Percentiles rank a stretch among this genome's conserved stretches.
These are phyloP conservation scores for Ambrosiella beaveri DNA, from an alignment of 2,329 filamentous ascomycete genomes.

Conservation along the genomic window DNA sequence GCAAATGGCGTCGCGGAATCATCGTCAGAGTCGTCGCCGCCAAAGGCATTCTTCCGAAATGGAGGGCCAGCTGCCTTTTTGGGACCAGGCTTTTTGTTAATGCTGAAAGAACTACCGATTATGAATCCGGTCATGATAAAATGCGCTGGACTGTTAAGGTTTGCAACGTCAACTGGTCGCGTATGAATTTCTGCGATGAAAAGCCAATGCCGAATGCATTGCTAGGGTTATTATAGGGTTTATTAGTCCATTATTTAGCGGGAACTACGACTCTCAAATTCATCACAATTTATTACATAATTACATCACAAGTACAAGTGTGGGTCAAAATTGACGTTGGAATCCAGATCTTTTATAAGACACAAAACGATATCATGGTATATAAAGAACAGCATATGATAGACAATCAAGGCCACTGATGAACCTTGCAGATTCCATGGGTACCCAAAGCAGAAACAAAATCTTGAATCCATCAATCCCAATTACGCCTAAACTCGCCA, in stretches of 20 bases:
- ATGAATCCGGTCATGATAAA: constrained; percentile 31
- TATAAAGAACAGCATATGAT: constrained; percentile 7
- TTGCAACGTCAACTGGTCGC: background rate
- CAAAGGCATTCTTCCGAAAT: constrained; percentile 40
- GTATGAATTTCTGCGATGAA: background rate
- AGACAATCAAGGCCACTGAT: background rate
- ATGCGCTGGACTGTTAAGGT: background rate
- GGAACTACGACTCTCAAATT: background rate
- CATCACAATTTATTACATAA: background rate
- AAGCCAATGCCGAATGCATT: background rate
- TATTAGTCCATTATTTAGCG: background rate
- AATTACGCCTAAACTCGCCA: constrained; percentile 9
- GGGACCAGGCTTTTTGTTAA: constrained; percentile 37
- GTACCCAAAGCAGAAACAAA: constrained; percentile 2
- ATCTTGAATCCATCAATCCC: constrained; percentile 4
- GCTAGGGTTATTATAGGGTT: background rate
- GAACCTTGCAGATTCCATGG: background rate
- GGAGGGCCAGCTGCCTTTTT: constrained; percentile 29
- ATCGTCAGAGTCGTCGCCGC: constrained; percentile 39
- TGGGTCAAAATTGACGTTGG: background rate
- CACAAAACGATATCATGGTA: constrained; percentile 8
- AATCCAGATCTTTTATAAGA: background rate
- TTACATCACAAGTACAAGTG: background rate
- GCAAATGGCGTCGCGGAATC: constrained; percentile 20
- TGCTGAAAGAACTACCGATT: constrained; percentile 39